A percentile compares a stretch with the other conserved stretches of the same genome.
Evolutionary conservation across 1,284 basidiomycete genomes (phyloP).

Genomic region (Pseudozyma flocculosa): DNA sequence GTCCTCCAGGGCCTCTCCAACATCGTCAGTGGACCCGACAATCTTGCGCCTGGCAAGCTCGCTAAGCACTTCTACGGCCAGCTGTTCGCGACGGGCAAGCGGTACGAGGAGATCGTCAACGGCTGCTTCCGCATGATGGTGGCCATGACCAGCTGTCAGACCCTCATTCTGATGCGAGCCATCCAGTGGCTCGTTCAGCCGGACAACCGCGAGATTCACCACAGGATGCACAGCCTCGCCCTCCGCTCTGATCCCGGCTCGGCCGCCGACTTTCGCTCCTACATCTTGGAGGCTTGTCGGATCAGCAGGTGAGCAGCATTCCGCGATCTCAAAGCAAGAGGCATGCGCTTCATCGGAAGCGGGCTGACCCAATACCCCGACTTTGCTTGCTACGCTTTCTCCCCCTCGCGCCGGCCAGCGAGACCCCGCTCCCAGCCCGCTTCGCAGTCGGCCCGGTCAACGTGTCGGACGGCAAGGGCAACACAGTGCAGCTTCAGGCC

Average conservation of each 20-base stretch:
- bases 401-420: background rate
- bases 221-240: conserved; percentile 16
- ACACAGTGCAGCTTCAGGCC: conserved; percentile 15
- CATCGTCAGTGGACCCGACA: conserved; percentile 31
- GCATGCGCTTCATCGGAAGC: too few species aligned
- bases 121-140: conserved; percentile 33
- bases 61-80: conserved; percentile 33
- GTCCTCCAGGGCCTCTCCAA: conserved; percentile 32
- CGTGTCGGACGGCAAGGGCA: conserved; percentile 15
- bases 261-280: conserved; percentile 17
- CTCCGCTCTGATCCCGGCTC: conserved; percentile 21
- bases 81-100: conserved; percentile 28
- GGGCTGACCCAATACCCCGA: too few species aligned
- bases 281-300: conserved; percentile 33
- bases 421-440: conserved; percentile 22
- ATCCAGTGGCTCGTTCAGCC: conserved; percentile 31
- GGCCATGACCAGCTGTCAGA: conserved; percentile 26
- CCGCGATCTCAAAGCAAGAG: too few species aligned
- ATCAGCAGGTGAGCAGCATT: conserved; percentile 12
- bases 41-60: conserved; percentile 22
- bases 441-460: conserved; percentile 19
- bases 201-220: conserved; percentile 18
- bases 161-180: conserved; percentile 28
- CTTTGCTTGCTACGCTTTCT: background rate
- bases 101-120: conserved; percentile 28